Evolutionary conservation across 2,329 filamentous ascomycete genomes (phyloP).

Genomic region (Aspergillus bombycis): DNA sequence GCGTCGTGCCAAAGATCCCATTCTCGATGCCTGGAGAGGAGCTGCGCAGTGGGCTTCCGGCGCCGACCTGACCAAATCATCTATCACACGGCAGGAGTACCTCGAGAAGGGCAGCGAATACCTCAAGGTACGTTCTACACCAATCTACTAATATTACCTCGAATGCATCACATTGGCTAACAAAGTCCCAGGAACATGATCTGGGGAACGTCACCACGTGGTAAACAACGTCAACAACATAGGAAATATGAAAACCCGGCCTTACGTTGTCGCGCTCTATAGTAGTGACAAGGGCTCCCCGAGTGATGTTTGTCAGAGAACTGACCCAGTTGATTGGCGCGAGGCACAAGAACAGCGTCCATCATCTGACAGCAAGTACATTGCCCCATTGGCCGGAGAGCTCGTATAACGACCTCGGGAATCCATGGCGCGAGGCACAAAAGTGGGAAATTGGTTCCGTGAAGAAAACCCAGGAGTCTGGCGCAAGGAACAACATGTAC

Average conservation of each 20-base stretch:
- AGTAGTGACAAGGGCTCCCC: background rate
- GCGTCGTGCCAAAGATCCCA: constrained; percentile 72
- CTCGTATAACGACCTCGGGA: constrained; percentile 14
- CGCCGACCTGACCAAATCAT: constrained; percentile 63
- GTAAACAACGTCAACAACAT: constrained; percentile 15
- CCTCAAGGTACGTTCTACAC: constrained; percentile 66
- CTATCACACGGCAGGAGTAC: constrained; percentile 80
- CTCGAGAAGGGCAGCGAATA: constrained; percentile 91
- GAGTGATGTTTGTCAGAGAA: constrained; percentile 11
- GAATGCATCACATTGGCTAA: constrained; percentile 14
- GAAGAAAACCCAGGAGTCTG: constrained; percentile 12
- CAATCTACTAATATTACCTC: background rate
- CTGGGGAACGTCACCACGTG: constrained; percentile 40
- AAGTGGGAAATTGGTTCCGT: constrained; percentile 4
- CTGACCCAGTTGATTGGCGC: background rate
- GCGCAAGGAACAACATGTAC: constrained; percentile 6
- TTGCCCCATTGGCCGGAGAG: background rate
- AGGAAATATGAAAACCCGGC: background rate
- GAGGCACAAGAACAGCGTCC: background rate
- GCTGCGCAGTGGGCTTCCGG: constrained; percentile 78
- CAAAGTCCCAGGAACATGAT: constrained; percentile 38
- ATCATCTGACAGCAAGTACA: background rate
- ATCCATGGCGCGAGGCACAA: constrained; percentile 27
- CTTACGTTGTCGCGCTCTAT: background rate
- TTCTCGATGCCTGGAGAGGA: constrained; percentile 91